phyloP scores from a whole-genome alignment of 2,329 filamentous ascomycete genomes.

The Xylariaceae sp. region DNA sequence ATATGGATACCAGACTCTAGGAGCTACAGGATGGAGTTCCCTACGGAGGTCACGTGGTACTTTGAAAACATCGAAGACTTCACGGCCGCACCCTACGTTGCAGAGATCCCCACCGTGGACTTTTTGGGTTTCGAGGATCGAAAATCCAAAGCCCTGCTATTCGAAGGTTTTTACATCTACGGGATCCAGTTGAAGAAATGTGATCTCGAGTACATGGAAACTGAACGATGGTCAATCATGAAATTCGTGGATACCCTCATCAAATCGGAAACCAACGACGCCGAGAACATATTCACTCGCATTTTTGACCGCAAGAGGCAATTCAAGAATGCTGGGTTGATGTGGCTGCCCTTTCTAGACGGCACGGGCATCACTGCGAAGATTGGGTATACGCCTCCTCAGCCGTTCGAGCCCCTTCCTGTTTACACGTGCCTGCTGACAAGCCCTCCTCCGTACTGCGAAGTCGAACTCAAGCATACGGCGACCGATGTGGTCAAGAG shows the following conservation, averaged over 20 bases:
- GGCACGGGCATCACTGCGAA: background rate
- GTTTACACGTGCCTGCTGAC: too few species aligned
- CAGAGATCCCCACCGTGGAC: constrained; percentile 5
- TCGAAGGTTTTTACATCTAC: constrained; percentile 3
- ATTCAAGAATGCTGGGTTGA: background rate
- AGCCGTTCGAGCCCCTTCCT: too few species aligned
- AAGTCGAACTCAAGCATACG: too few species aligned
- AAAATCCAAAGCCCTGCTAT: background rate
- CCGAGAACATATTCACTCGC: background rate
- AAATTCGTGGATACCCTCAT: constrained; percentile 3
- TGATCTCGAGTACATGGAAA: constrained; percentile 6
- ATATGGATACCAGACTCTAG: constrained; percentile 1
- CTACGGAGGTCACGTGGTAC: constrained; percentile 2
- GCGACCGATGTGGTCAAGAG: too few species aligned
- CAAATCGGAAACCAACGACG: background rate
- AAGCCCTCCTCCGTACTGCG: too few species aligned
- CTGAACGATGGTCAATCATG: background rate
- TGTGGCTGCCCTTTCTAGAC: constrained; percentile 4
- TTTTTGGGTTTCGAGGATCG: background rate
- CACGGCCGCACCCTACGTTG: constrained; percentile 5
- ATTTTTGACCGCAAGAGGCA: background rate
- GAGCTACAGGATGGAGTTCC: background rate
- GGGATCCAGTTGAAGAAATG: background rate
- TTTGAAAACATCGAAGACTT: constrained; percentile 5
- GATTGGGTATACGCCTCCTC: background rate